Base-by-base conservation (phyloP, 768 basidiomycete species). In the Nidularia pulvinata region DNA sequence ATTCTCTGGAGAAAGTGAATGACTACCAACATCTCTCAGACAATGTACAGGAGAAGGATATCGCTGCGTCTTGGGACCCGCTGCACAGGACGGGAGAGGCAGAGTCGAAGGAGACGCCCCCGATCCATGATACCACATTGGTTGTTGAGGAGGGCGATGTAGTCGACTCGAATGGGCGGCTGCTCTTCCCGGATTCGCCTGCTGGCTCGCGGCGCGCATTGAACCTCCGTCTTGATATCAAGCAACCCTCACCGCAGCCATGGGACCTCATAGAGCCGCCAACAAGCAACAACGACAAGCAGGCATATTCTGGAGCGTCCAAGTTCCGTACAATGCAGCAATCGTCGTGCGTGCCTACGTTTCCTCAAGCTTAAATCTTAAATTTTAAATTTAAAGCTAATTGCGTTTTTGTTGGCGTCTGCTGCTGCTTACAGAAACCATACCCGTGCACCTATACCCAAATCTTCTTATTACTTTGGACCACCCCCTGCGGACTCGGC, bases 401-500 rank as follows among this genome's bases (percentile, higher is more conserved):
- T 25, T 49, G 35, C 50, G 30, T 56, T 16, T 48, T 55, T 39
- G 45, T 49, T n/a, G 45, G 51, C 16, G 46, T 49, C 55, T 53
- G 44, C 49, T 49, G 34, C 55, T 56, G 37, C 44, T 43, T 30
- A 33, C 13, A 59, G 35, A 54, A 74, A 67, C 47, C 65, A 65
- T 48, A 61, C 65, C 61, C 81, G 81, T 42, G 71, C 80, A 2
- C 62, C 81, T 52, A 83, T 88, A 59, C 92, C 92, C 32, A 85
- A 85, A 57, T 93, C 92, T 0, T 82, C 89, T 22, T 94, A 93
- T 70, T 91, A 91, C 66, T 89, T 86, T 66, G 91, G 91, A 11
- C 89, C 91, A 3, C 91, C 91, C 14, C 78, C 86, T 2, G 66
- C 80, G n/a, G 84, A 84, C 57, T 81, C 90, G 35, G 91, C 91